These are phyloP conservation scores for Xylariaceae sp. DNA, from an alignment of 2,329 filamentous ascomycete genomes.

Conservation along the genomic window DNA sequence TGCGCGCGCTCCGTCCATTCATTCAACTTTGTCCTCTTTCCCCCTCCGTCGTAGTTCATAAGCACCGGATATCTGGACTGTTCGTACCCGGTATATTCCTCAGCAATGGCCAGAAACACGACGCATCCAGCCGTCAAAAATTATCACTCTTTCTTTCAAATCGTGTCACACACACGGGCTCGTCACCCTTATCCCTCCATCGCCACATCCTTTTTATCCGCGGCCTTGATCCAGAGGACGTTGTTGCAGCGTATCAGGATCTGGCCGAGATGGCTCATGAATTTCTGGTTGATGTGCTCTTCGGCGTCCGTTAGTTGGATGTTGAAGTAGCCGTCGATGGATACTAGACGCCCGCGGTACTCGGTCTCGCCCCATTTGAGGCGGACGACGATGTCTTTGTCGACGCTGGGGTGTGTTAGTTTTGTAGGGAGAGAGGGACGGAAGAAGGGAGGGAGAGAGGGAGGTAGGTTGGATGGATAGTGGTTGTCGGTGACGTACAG, in stretches of 20 bases:
- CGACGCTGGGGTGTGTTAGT: conserved; percentile 53
- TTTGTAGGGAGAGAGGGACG: conserved; percentile 4
- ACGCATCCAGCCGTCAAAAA: background rate
- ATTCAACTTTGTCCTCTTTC: background rate
- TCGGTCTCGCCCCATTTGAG: conserved; percentile 98
- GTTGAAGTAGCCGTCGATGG: conserved; percentile 98
- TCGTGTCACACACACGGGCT: background rate
- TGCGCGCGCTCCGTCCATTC: background rate
- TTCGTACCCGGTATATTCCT: background rate
- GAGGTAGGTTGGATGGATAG: background rate
- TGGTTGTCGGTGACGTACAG: conserved; percentile 53
- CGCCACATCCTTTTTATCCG: conserved; percentile 50
- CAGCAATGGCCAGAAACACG: background rate
- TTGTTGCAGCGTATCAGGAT: conserved; percentile 98
- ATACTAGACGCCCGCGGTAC: conserved; percentile 90
- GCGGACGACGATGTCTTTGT: conserved; percentile 84
- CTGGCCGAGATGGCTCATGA: conserved; percentile 77
- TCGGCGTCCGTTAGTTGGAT: conserved; percentile 86
- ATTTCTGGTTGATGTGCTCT: conserved; percentile 86
- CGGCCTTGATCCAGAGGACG: conserved; percentile 80
- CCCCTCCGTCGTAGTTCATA: background rate
- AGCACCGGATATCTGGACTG: conserved; percentile 9
- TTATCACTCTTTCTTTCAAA: background rate
- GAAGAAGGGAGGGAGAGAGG: conserved; percentile 4
- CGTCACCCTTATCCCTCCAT: conserved; percentile 46